phyloP scores from a whole-genome alignment of 805 yeast species.

The Candida corydali region DNA sequence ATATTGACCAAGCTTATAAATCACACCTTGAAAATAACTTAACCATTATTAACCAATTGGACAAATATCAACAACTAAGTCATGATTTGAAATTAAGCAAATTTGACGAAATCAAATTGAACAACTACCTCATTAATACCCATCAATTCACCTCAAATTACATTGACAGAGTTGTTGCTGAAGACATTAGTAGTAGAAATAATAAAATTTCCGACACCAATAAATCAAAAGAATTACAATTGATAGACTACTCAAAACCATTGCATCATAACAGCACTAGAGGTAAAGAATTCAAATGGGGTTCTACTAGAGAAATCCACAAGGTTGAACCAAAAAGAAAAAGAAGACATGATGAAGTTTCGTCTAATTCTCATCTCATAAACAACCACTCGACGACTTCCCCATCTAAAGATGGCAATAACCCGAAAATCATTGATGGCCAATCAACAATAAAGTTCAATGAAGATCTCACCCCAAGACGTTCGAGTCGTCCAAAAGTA shows the following conservation, averaged over 20 bases:
- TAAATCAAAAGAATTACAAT: slow-evolving; percentile 18
- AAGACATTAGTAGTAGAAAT: slow-evolving; percentile 26
- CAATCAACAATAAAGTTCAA: slow-evolving; percentile 3
- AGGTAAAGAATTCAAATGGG: slow-evolving; percentile 26
- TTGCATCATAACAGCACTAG: slow-evolving; percentile 20
- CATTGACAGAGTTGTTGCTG: slow-evolving; percentile 33
- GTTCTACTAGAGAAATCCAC: slow-evolving; percentile 20
- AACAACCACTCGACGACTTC: neutral
- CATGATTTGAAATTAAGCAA: slow-evolving; percentile 15
- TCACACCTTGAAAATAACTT: slow-evolving; percentile 6
- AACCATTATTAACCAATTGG: slow-evolving; percentile 9
- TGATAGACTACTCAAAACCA: slow-evolving; percentile 14
- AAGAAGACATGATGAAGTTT: slow-evolving; percentile 2
- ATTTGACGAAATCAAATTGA: slow-evolving; percentile 14
- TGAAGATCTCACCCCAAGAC: slow-evolving; percentile 3
- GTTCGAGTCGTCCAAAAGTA: slow-evolving; percentile 8
- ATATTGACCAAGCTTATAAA: slow-evolving; percentile 6
- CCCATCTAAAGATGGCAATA: neutral
- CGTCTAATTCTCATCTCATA: too few species aligned
- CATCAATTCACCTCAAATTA: slow-evolving; percentile 25
- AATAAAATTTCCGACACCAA: slow-evolving; percentile 15
- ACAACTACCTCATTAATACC: slow-evolving; percentile 15
- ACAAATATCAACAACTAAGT: slow-evolving; percentile 4
- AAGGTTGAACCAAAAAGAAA: slow-evolving; percentile 10
- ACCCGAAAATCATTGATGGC: neutral